phyloP scores from a whole-genome alignment of 2,329 filamentous ascomycete genomes.

The Calonectria naviculata region DNA sequence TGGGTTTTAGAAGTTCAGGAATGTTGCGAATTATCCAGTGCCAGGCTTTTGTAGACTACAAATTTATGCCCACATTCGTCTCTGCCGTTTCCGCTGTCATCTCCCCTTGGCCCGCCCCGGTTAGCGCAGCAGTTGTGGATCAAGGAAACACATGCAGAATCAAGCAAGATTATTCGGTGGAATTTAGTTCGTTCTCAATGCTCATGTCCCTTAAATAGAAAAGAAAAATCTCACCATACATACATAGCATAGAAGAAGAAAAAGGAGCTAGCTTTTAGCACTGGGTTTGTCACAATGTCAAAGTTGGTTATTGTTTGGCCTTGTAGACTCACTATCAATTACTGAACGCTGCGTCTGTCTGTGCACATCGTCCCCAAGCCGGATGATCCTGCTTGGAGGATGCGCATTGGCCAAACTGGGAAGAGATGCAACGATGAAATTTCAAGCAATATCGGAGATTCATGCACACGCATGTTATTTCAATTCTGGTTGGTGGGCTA shows the following conservation, averaged over 20 bases:
- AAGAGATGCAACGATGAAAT: constrained; percentile 4
- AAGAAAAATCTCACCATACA: background rate
- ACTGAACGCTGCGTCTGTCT: constrained; percentile 1
- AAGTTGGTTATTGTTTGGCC: background rate
- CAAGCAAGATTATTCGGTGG: background rate
- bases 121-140: constrained; percentile 19
- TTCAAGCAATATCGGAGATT: constrained; percentile 18
- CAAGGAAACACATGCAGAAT: background rate
- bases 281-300: background rate
- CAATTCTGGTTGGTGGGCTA: background rate
- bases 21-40: background rate
- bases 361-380: constrained; percentile 1
- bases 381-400: background rate
- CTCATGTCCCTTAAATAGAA: background rate
- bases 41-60: background rate
- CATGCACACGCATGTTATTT: background rate
- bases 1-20: background rate
- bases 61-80: background rate
- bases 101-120: background rate
- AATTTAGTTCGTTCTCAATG: background rate
- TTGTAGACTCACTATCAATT: background rate
- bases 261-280: background rate
- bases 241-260: background rate
- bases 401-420: constrained; percentile 7
- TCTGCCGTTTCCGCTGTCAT: constrained; percentile 17